Evolutionary conservation across 2,329 filamentous ascomycete species (phyloP).

Genomic region (Penicillium sp.): DNA sequence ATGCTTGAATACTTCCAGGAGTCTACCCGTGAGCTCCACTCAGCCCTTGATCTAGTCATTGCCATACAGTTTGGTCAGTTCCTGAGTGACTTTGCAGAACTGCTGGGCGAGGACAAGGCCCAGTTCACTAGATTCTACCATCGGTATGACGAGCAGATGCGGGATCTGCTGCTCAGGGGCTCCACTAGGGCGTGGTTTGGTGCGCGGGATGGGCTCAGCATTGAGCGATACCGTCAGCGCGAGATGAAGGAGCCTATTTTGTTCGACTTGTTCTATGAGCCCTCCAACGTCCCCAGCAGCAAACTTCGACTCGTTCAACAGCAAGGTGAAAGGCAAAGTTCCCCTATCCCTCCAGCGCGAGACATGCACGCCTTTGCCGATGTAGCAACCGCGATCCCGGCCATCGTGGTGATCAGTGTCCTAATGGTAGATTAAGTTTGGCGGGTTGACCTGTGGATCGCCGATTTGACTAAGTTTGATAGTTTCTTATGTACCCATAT

Average conservation of each 20-base stretch:
- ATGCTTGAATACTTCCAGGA: conserved; percentile 24
- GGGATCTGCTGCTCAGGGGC: conserved; percentile 6
- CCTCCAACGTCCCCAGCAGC: neutral
- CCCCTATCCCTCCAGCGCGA: neutral
- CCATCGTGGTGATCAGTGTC: too few relatives aligned
- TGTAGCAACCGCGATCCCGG: neutral
- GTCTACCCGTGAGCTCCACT: conserved; percentile 15
- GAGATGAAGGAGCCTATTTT: neutral
- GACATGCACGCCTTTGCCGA: neutral
- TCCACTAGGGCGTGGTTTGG: neutral
- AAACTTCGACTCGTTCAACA: neutral
- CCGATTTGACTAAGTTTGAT: neutral
- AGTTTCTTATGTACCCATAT: neutral
- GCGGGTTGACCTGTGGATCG: too few relatives aligned
- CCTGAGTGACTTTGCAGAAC: conserved; percentile 25
- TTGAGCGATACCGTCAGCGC: neutral
- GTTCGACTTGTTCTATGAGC: neutral
- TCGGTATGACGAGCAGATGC: conserved; percentile 21
- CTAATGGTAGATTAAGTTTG: too few relatives aligned
- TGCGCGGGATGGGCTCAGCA: neutral
- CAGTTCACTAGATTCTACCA: conserved; percentile 10
- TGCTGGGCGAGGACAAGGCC: conserved; percentile 4
- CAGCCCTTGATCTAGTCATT: conserved; percentile 32
- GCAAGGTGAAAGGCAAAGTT: too few relatives aligned
- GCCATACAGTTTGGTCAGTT: conserved; percentile 29